These are phyloP conservation scores for Symbiodinium pilosum DNA, from an alignment of 73 alveolate species.

Conservation along the genomic window DNA sequence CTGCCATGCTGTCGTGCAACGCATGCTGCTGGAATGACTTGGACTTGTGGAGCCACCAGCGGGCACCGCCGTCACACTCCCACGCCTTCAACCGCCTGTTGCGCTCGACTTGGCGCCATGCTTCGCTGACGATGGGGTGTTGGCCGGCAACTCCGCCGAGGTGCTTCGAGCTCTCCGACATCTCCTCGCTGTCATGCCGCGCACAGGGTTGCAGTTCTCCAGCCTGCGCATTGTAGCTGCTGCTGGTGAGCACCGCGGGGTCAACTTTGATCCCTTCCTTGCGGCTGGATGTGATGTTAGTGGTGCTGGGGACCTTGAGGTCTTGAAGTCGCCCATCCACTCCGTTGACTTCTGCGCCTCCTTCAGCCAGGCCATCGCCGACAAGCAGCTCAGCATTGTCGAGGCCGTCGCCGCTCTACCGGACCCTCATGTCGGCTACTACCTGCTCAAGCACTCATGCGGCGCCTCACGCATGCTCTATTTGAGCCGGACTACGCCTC, in stretches of 20 bases:
- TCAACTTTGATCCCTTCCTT: not conserved
- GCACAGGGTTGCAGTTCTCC: not conserved
- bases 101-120: not conserved
- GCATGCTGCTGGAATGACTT: not conserved
- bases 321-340: constrained; percentile 13
- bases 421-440: constrained; percentile 7
- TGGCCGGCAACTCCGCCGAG: constrained; percentile 2
- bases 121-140: constrained; percentile 3
- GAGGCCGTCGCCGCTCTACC: not conserved
- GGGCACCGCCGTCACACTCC: not conserved
- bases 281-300: not conserved
- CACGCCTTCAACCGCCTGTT: not conserved
- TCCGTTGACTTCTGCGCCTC: not conserved
- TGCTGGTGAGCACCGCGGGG: not conserved
- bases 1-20: constrained; percentile 22
- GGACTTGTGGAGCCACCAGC: not conserved
- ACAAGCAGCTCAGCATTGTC: not conserved
- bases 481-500: constrained; percentile 7
- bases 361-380: not conserved
- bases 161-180: constrained; percentile 1
- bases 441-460: not conserved
- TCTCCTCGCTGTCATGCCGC: not conserved
- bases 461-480: not conserved
- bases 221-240: not conserved
- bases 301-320: not conserved